phyloP scores from a whole-genome alignment of 106 monocot species.

The Alisma plantagoaquatica region DNA sequence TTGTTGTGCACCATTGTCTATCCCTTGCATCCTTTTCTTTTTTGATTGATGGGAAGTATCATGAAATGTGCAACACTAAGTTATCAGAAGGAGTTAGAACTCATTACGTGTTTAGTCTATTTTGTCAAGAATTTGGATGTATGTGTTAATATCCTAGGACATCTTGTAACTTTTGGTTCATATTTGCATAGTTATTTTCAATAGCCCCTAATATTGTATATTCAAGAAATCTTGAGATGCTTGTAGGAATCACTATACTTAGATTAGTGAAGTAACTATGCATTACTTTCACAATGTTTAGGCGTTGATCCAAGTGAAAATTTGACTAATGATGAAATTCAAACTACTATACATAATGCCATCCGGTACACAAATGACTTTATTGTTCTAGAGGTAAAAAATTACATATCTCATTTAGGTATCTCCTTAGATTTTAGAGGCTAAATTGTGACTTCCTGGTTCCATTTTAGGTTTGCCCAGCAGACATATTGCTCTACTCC shows the following conservation, averaged over 20 bases:
- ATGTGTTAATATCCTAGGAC: background rate
- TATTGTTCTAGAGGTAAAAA: conserved; percentile 13
- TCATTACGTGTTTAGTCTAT: conserved; percentile 8
- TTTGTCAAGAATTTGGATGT: conserved; percentile 14
- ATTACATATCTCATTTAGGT: background rate
- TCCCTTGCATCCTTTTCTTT: conserved; percentile 6
- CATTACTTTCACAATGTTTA: too few species aligned
- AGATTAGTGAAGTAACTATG: too few species aligned
- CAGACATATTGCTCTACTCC: conserved; percentile 66
- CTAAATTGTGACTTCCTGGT: conserved; percentile 30
- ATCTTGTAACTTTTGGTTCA: too few species aligned
- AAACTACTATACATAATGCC: conserved; percentile 13
- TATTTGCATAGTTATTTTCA: too few species aligned
- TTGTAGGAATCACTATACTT: too few species aligned
- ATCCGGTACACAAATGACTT: conserved; percentile 8
- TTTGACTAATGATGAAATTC: conserved; percentile 15
- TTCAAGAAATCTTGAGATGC: background rate
- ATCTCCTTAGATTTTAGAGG: too few species aligned
- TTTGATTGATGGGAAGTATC: conserved; percentile 9
- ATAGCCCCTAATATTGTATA: too few species aligned
- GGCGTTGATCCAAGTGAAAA: conserved; percentile 12
- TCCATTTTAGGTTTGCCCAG: conserved; percentile 82
- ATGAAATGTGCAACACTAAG: conserved; percentile 11
- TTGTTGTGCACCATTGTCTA: background rate
- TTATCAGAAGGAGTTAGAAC: conserved; percentile 6